Conservation (phyloP, 2,329 filamentous ascomycete genomes). For the Aspergillus hortae region DNA sequence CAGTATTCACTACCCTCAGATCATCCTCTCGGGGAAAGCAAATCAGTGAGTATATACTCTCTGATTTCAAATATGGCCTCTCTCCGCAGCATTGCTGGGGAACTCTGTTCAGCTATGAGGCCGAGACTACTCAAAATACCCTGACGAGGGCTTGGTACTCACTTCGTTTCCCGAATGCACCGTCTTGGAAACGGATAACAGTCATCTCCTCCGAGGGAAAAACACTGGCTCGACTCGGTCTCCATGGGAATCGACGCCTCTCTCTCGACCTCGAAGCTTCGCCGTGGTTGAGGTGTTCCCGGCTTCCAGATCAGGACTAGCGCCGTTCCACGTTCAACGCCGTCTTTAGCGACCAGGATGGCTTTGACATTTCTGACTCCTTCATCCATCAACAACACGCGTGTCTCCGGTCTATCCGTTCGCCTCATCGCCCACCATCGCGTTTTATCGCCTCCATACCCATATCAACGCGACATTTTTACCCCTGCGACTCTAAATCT, state of each 20-base stretch:
- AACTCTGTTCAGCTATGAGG: constrained; percentile 9
- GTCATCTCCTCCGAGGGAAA: no score
- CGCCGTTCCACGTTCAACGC: constrained; percentile 22
- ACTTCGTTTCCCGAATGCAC: no score
- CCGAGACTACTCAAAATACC: not conserved
- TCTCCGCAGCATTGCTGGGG: constrained; percentile 1
- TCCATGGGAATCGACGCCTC: not conserved
- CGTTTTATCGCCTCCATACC: constrained; percentile 17
- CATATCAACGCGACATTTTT: constrained; percentile 24
- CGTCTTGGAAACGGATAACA: no score
- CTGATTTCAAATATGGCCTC: not conserved
- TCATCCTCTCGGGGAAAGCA: no score
- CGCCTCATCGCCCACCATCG: constrained; percentile 26
- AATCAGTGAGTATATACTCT: no score
- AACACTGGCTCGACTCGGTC: not conserved
- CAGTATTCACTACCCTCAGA: no score
- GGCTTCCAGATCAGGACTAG: constrained; percentile 36
- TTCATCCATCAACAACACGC: constrained; percentile 44
- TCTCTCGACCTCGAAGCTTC: constrained; percentile 7
- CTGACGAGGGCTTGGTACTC: not conserved
- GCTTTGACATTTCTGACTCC: constrained; percentile 39
- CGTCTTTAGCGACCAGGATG: constrained; percentile 37
- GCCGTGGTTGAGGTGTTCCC: constrained; percentile 13
- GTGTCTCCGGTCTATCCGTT: constrained; percentile 26
- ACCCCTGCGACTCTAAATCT: constrained; percentile 24